phyloP scores from a whole-genome alignment of 192 early-diverging fungal genomes.

The Backusella morwellensis region DNA sequence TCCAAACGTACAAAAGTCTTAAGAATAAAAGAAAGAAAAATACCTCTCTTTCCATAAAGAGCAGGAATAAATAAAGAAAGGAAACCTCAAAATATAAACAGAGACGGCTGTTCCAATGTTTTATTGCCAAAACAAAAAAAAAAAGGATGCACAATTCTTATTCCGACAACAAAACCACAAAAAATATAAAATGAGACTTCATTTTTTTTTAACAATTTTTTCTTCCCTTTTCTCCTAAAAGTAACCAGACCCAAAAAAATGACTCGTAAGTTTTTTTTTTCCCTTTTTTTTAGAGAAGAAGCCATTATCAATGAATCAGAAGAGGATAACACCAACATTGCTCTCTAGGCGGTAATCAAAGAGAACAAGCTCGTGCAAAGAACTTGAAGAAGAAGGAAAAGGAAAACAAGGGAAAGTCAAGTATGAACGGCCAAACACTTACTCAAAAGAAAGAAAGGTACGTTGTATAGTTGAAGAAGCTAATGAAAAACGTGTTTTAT shows the following conservation, averaged over 20 bases:
- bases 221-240: not conserved
- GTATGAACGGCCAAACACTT: constrained; percentile 26
- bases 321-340: not conserved
- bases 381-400: constrained; percentile 42
- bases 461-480: not conserved
- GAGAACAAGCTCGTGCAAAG: constrained; percentile 49
- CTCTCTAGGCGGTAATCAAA: constrained; percentile 48
- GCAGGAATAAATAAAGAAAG: not conserved
- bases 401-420: constrained; percentile 29
- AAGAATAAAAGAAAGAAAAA: not conserved
- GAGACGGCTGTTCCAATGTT: not conserved
- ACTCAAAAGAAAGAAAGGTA: constrained; percentile 48
- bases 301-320: not conserved
- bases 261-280: constrained; percentile 1
- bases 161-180: not conserved
- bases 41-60: not conserved
- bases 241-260: not conserved
- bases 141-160: not conserved
- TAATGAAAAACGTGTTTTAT: not conserved
- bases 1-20: not conserved
- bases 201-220: not conserved
- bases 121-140: not conserved
- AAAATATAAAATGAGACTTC: not conserved
- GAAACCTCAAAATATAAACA: not conserved
- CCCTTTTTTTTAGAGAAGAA: not conserved